Base-by-base conservation (phyloP, 441 rosid genomes). In the Bruguiera hainesii region DNA sequence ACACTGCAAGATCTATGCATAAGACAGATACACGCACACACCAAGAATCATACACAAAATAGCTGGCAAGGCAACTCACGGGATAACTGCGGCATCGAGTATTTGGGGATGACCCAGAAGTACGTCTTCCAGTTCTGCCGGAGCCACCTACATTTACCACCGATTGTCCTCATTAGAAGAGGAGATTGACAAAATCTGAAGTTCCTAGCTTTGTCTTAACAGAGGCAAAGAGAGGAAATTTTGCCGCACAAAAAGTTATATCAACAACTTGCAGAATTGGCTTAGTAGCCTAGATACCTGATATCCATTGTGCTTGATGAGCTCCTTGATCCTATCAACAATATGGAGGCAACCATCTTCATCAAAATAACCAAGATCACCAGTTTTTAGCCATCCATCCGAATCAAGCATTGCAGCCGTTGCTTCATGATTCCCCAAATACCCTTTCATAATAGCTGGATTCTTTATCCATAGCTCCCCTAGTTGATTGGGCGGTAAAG, bases 251-350 rank as follows among this genome's bases (percentile, higher is more conserved):
- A 13, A 37, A 9, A 3, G 5, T 42, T 42, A 42, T 7, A 42
- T 13, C 4, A 42, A 42, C 48, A 0, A 42, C 48, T 42, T 30
- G 16, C 49, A 16, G 33, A 46, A 2, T 11, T 33, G 28, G 48
- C 48, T 3, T 3, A 4, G 48, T 56, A 29, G 50, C 6, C 11
- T 19, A 30, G 39, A 56, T 73, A 85, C 90, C 87, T 86, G 91
- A 72, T 81, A 88, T 11, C 87, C 89, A 30, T 88, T 86, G 21
- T 86, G 89, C 81, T 86, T 88, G 75, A 86, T 88, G 42, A 88
- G 86, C 70, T 88, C 94, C 79, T 86, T 88, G 1, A 86, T 83
- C 75, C 88, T 72, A 67, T 86, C 91, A 66, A 84, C 84, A 63
- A 84, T 70, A 21, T 83, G 75, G 29, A 84, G 70, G 69, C 72